Base-by-base conservation (phyloP, 352 stramenopile genomes). In the Pythium myriotylum region DNA sequence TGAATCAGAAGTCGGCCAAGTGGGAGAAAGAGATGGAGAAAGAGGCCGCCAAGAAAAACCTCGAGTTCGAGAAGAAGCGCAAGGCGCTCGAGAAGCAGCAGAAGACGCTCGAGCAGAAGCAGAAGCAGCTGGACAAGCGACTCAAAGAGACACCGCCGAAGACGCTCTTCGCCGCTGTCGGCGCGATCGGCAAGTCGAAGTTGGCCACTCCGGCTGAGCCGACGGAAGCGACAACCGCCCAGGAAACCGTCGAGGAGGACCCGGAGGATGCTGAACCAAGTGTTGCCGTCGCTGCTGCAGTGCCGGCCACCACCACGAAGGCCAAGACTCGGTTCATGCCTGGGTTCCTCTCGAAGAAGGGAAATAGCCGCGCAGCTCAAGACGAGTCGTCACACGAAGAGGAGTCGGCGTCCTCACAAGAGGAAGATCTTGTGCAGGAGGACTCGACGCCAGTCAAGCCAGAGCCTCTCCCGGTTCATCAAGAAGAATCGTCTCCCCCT, bases 21-120 rank as follows among this genome's bases (percentile, higher is more conserved):
- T 52, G 58, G 23, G 29, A 12, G 20, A 76, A 72, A 48, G 48
- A 70, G 43, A 37, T 58, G 2, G 48, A 70, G 14, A 59, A 65
- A 17, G 61, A 68, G 19, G 40, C 49, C 6, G 47, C 32, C 13
- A 46, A 45, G 10, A 45, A 40, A 29, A 50, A 60, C 13, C 20
- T 37, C n/a, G 54, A 68, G 24, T 39, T 76, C 9, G 61, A 72
- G 37, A 60, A 61, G 32, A 19, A 23, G 5, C 42, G 54, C 29
- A 53, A 54, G 22, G 43, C 42, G 16, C 54, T 61, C 29, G 54
- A 61, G 29, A 61, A 61, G 32, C 54, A 61, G 54, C 54, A 61
- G 19, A 61, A 61, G 43, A 17, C 29, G 26, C 54, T 61, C 14
- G 54, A 61, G 12, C 42, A 64, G 27, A 55, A 63, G 27, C 22